Conservation (phyloP, 352 stramenopile species). For the Saprolegnia parasitica region DNA sequence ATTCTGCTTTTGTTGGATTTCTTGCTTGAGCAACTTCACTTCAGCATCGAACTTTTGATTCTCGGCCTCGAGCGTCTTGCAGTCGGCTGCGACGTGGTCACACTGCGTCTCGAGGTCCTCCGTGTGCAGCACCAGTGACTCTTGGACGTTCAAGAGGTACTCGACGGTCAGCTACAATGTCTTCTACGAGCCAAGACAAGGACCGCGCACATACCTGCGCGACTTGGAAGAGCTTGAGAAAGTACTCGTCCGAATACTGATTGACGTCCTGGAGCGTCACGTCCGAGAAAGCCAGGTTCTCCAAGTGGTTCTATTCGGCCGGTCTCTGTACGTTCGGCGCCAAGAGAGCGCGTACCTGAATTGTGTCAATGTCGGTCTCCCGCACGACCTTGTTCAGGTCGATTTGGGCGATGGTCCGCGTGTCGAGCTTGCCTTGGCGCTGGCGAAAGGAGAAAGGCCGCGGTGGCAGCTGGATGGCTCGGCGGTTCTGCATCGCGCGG, state of each 20-base stretch:
- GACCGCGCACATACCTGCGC: conserved; percentile 44
- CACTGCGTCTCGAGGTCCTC: conserved; percentile 66
- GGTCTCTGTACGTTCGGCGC: neutral
- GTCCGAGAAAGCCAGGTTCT: conserved; percentile 78
- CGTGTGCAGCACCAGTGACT: conserved; percentile 65
- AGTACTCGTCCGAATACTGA: conserved; percentile 80
- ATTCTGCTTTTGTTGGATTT: conserved; percentile 74
- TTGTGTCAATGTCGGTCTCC: conserved; percentile 69
- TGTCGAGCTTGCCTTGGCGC: conserved; percentile 69
- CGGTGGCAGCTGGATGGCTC: conserved; percentile 38
- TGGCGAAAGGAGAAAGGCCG: conserved; percentile 74
- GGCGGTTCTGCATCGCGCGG: neutral
- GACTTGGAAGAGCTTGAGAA: conserved; percentile 84
- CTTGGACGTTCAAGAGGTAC: conserved; percentile 79
- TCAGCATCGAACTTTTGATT: conserved; percentile 60
- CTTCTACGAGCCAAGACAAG: neutral
- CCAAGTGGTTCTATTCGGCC: conserved; percentile 43
- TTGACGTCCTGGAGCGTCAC: conserved; percentile 78
- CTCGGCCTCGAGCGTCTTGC: conserved; percentile 51
- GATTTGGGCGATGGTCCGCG: conserved; percentile 55
- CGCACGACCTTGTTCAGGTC: conserved; percentile 67
- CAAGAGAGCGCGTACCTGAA: conserved; percentile 44
- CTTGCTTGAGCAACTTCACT: conserved; percentile 59
- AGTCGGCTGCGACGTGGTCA: conserved; percentile 53
- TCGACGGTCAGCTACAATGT: conserved; percentile 61